These are phyloP conservation scores for Sphagnum tenellum DNA, from an alignment of 225 moss, liverwort and hornwort genomes.

Conservation along the genomic window DNA sequence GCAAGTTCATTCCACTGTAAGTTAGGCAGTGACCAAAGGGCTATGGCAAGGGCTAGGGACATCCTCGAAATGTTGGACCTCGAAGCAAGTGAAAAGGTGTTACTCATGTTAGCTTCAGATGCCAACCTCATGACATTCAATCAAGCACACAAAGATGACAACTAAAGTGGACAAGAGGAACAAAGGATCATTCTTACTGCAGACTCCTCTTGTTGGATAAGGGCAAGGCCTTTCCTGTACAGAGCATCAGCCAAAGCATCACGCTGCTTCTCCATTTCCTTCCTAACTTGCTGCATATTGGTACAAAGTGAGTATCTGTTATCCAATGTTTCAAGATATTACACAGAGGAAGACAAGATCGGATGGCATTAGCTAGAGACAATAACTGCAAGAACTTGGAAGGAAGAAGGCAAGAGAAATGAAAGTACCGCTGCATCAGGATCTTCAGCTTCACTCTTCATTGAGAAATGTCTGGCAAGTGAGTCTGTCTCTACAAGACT, in stretches of 20 bases:
- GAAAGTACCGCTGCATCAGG: conserved; percentile 52
- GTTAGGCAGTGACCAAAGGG: too few relatives aligned
- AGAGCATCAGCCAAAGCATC: conserved; percentile 90
- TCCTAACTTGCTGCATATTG: conserved; percentile 62
- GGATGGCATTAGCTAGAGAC: not conserved
- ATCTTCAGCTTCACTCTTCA: conserved; percentile 85
- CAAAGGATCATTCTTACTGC: too few relatives aligned
- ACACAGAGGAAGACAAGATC: not conserved
- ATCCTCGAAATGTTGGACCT: too few relatives aligned
- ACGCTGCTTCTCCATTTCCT: conserved; percentile 89
- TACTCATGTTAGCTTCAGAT: too few relatives aligned
- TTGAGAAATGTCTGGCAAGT: conserved; percentile 84
- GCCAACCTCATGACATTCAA: too few relatives aligned
- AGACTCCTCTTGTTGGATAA: conserved; percentile 51
- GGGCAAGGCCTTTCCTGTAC: conserved; percentile 82
- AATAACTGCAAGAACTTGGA: not conserved
- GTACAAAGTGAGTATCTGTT: too few relatives aligned
- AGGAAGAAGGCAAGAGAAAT: not conserved
- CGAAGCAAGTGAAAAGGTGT: too few relatives aligned
- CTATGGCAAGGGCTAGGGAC: too few relatives aligned
- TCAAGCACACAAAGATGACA: too few relatives aligned
- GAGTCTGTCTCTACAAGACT: conserved; percentile 64
- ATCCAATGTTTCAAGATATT: too few relatives aligned
- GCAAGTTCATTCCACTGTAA: too few relatives aligned
- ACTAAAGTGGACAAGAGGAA: too few relatives aligned